phyloP scores from a whole-genome alignment of 306 rosid genomes.

The Begonia loranthoides region DNA sequence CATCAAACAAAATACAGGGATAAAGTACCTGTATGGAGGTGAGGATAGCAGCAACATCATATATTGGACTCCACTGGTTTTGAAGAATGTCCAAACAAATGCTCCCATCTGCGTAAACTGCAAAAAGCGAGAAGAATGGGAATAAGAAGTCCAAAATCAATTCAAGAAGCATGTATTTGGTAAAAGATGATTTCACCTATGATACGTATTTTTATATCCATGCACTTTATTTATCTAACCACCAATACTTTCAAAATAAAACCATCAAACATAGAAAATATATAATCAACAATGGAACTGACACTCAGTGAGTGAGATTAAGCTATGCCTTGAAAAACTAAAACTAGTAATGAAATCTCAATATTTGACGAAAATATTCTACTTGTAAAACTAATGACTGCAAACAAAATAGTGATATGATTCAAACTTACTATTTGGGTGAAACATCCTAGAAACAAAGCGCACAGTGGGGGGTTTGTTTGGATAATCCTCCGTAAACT shows the following conservation, averaged over 20 bases:
- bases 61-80: conserved; percentile 97
- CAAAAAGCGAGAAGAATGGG: conserved; percentile 10
- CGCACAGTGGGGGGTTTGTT: conserved; percentile 93
- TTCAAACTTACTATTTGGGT: conserved; percentile 78
- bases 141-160: too few relatives aligned
- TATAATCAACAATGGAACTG: too few relatives aligned
- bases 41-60: conserved; percentile 94
- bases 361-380: too few relatives aligned
- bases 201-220: too few relatives aligned
- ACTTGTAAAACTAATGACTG: too few relatives aligned
- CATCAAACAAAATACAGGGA: neutral
- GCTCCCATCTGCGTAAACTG: conserved; percentile 98
- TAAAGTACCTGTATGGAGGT: conserved; percentile 83
- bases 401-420: neutral
- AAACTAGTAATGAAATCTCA: too few relatives aligned
- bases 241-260: too few relatives aligned
- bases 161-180: too few relatives aligned
- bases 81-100: conserved; percentile 93
- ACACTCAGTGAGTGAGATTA: neutral
- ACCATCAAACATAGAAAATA: too few relatives aligned
- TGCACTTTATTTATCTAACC: too few relatives aligned
- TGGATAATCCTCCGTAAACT: conserved; percentile 90
- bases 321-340: neutral
- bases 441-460: conserved; percentile 97
- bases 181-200: too few relatives aligned